These are phyloP conservation scores for Blastomyces gilchristii DNA, from an alignment of 2,329 filamentous ascomycete genomes.

Conservation along the genomic window DNA sequence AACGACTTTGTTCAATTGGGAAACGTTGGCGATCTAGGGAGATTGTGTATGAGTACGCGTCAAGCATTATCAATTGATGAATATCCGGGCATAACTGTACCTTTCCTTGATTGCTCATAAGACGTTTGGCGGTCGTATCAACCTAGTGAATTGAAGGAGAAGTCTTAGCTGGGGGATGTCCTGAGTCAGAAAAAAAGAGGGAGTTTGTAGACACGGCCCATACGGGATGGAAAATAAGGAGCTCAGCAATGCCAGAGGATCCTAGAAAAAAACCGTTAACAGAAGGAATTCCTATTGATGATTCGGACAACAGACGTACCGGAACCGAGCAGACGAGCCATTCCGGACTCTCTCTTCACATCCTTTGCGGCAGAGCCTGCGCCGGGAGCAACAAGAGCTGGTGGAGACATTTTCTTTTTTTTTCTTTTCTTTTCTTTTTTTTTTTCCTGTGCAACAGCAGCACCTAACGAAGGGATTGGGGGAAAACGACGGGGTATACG, in stretches of 20 bases:
- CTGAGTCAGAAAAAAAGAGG: neutral
- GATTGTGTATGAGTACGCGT: neutral
- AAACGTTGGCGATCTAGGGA: conserved; percentile 44
- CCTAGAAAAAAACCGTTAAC: conserved; percentile 43
- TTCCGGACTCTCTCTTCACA: conserved; percentile 75
- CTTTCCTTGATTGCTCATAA: conserved; percentile 94
- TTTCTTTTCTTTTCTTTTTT: neutral
- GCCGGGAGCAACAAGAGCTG: conserved; percentile 31
- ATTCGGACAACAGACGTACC: conserved; percentile 45
- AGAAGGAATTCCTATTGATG: neutral
- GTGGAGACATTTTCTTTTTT: conserved; percentile 28
- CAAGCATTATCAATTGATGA: neutral
- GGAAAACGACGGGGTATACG: neutral
- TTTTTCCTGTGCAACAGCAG: neutral
- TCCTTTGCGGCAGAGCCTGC: conserved; percentile 45
- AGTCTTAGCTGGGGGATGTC: conserved; percentile 18
- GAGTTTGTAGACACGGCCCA: conserved; percentile 20
- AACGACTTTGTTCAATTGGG: conserved; percentile 77
- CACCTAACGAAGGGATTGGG: neutral
- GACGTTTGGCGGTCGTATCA: conserved; percentile 94
- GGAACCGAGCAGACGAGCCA: conserved; percentile 81
- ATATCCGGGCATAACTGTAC: conserved; percentile 32
- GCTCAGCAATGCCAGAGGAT: conserved; percentile 82
- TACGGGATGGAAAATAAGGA: conserved; percentile 87
- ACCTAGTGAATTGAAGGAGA: conserved; percentile 46